Evolutionary conservation across 345 rosid species (phyloP).

Genomic region (Eucalyptus grandis): DNA sequence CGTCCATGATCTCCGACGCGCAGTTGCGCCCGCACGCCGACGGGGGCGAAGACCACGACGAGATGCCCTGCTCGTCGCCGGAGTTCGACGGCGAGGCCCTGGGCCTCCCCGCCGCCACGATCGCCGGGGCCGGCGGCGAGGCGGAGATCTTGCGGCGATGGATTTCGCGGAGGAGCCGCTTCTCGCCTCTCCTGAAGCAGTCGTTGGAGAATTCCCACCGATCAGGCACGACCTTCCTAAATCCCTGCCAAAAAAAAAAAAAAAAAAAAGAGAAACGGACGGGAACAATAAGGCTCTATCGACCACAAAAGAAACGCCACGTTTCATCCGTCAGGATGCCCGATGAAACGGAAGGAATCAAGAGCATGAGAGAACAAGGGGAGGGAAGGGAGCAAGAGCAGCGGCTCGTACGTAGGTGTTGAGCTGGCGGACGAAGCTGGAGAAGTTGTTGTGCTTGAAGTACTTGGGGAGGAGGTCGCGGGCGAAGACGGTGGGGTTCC

Average conservation of each 20-base stretch:
- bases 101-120: conserved; percentile 5
- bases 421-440: conserved; percentile 91
- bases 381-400: neutral
- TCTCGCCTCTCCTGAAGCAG: conserved; percentile 58
- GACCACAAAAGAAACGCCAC: neutral
- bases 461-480: conserved; percentile 70
- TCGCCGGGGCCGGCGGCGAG: neutral
- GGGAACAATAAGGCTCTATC: neutral
- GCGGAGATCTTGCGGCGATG: conserved; percentile 57
- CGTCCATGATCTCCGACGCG: conserved; percentile 12
- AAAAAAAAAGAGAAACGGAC: neutral
- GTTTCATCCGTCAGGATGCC: neutral
- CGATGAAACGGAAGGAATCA: neutral
- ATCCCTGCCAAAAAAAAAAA: conserved; percentile 35
- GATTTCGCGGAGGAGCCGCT: conserved; percentile 56
- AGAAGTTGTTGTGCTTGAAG: conserved; percentile 89
- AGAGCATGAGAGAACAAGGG: neutral
- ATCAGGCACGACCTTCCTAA: conserved; percentile 72
- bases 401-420: conserved; percentile 57
- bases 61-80: conserved; percentile 11
- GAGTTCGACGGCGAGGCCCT: conserved; percentile 33
- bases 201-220: conserved; percentile 95
- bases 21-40: neutral
- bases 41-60: neutral
- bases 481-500: conserved; percentile 80